These are phyloP conservation scores for Exutisphaerella laricina DNA, from an alignment of 2,329 filamentous ascomycete species.

Conservation along the genomic window DNA sequence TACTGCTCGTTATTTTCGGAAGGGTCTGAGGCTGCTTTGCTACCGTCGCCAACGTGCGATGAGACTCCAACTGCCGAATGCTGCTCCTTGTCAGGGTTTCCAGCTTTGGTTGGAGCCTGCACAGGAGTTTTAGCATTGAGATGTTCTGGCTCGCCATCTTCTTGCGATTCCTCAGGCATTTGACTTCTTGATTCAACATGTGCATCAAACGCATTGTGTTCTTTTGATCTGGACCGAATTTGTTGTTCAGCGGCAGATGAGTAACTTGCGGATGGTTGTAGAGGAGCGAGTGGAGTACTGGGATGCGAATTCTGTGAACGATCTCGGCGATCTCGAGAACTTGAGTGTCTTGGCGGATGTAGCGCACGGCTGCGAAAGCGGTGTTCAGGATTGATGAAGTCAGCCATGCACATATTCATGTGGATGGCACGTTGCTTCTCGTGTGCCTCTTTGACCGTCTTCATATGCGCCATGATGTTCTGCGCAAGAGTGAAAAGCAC, in stretches of 20 bases:
- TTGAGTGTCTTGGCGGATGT: constrained; percentile 5
- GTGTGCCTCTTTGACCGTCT: constrained; percentile 32
- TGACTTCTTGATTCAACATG: not conserved
- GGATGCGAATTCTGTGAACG: too few species aligned
- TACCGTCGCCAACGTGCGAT: not conserved
- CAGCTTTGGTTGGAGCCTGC: not conserved
- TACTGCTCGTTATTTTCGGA: not conserved
- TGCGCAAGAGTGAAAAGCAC: constrained; percentile 42
- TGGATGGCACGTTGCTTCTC: constrained; percentile 27
- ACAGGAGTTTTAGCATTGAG: not conserved
- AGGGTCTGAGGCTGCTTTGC: not conserved
- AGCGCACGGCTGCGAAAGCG: constrained; percentile 16
- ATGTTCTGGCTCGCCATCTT: not conserved
- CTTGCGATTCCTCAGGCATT: too few species aligned
- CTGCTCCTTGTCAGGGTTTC: not conserved
- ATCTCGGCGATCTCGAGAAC: not conserved
- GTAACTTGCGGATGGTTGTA: constrained; percentile 1
- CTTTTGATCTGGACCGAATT: not conserved
- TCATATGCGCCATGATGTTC: constrained; percentile 35
- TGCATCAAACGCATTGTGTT: not conserved
- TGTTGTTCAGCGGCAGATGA: not conserved
- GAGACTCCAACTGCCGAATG: not conserved
- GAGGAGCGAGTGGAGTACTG: constrained; percentile 1
- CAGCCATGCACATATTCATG: constrained; percentile 26
- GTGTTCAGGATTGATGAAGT: constrained; percentile 21